Evolutionary conservation across 2,329 filamentous ascomycete genomes (phyloP), one percentile per base, ranked within the genome.

Genomic region (Pseudogymnoascus sp.): DNA sequence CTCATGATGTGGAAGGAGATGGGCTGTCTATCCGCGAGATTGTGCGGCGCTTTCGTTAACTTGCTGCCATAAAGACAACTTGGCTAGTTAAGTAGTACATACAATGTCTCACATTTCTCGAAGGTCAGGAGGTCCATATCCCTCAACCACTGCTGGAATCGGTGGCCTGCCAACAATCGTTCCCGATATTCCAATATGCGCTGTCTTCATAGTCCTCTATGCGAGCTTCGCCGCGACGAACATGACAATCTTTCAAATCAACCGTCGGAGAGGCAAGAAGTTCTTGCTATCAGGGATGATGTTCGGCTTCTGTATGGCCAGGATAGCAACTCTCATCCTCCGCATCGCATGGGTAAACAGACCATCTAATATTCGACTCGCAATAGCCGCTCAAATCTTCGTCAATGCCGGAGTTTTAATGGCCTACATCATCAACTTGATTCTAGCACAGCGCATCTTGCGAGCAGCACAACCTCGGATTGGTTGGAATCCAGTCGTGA

Each of bases 381-480:
- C 58, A 7, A 65, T 65, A 16, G 64, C 64, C 6, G 42, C 61
- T 3, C 49, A 62, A 25, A 63, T 66, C 35, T 62, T 65, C 5
- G 16, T 62, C 2, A 64, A 64, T 22, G 61, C 63, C 11, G 42
- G 39, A 41, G 84, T 91, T 16, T 72, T 94, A 36, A 74, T 94
- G 8, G 76, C 94, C 38, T 92, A 89, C 73, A 76, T 92, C 68
- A 77, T 91, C 73, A 92, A 95, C 75, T 75, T 94, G 58, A 76
- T 93, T 63, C 55, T 59, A 6, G 55, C 55, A 16, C 89, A 91
- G 74, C 85, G 90, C 58, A 79, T 94, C 36, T 75, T 93, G 33
- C 82, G 91, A 60, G 87, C 87, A 6, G 82, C 84, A 60, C 88
- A 92, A 68, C 89, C 89, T 0, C 71, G 71, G 2, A 70, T 91